Percentiles rank a stretch among this genome's conserved stretches.
Evolutionary conservation across 345 rosid genomes (phyloP).

Genomic region (Bruguiera parviflora): DNA sequence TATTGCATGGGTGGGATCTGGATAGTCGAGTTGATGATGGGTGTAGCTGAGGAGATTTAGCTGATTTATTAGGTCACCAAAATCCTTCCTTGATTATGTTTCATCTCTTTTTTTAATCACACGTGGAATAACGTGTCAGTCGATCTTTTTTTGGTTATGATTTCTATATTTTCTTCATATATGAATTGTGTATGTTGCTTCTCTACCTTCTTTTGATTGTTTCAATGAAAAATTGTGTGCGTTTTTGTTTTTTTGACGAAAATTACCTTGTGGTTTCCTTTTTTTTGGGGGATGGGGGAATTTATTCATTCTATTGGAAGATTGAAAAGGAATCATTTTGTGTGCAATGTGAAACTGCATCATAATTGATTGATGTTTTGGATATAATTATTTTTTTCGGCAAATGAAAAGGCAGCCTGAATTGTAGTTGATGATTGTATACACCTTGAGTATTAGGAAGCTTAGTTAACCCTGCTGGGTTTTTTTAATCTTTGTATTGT

Average conservation of each 20-base stretch:
- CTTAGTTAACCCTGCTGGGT: too few species aligned
- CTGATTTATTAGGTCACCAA: background rate
- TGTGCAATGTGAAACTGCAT: background rate
- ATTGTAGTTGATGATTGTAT: too few species aligned
- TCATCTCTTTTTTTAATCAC: too few species aligned
- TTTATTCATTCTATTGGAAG: background rate
- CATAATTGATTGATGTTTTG: constrained; percentile 3
- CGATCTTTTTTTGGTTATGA: too few species aligned
- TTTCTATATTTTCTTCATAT: too few species aligned
- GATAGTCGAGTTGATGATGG: background rate
- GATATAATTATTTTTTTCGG: too few species aligned
- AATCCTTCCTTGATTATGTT: too few species aligned
- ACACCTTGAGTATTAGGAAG: too few species aligned
- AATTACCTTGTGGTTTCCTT: too few species aligned
- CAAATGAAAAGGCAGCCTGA: too few species aligned
- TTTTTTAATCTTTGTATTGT: background rate
- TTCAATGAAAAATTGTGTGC: background rate
- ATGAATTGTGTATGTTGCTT: background rate
- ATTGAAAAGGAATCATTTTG: background rate
- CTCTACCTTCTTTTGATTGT: background rate
- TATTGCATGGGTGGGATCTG: constrained; percentile 12
- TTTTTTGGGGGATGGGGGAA: background rate
- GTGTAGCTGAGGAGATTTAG: background rate
- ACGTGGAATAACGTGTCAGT: too few species aligned
- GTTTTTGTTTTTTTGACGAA: constrained; percentile 12